Base-by-base conservation (phyloP, 139 green algal species). In the Tetratostichococcus sp. region DNA sequence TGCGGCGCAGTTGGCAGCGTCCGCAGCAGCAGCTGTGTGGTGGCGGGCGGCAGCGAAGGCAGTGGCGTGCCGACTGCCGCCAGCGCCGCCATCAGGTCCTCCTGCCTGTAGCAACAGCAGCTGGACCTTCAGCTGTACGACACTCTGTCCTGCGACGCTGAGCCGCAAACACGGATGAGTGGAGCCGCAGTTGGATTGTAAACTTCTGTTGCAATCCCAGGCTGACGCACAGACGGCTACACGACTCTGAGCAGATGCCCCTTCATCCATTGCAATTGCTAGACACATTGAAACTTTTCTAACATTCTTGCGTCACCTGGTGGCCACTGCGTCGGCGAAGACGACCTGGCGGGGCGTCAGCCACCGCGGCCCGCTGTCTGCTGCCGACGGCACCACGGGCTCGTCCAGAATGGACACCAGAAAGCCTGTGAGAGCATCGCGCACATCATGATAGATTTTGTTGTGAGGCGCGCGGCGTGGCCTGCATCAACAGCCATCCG, bases 261-360 rank as follows among this genome's bases (percentile, higher is more conserved):
- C n/a, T n/a, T n/a, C n/a, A n/a, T n/a, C n/a, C n/a, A n/a, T n/a
- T n/a, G n/a, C n/a, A n/a, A n/a, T n/a, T n/a, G n/a, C n/a, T n/a
- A n/a, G n/a, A n/a, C n/a, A n/a, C n/a, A n/a, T n/a, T n/a, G n/a
- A n/a, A n/a, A n/a, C n/a, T 50, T 6, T 6, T 50, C 39, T 50
- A 11, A 50, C 50, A 26, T n/a, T 25, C 50, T 26, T 26, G 50
- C 50, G n/a, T n/a, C n/a, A 62, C 50, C 50, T 62, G 33, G 19
- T 6, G 21, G 42, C 30, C 21, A 30, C 28, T 35, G 22, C 67
- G 57, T 74, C 67, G 11, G 26, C 22, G 25, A 59, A 80, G 30
- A 80, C 25, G 4, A 70, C 76, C 4, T 79, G n/a, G 0, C 19
- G 2, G 28, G 82, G 84, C n/a, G 69, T n/a, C 34, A 92, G 68